Percentiles rank a stretch among this genome's conserved stretches.
These are phyloP conservation scores for Colletotrichum sp. DNA, from an alignment of 2,329 filamentous ascomycete species.

Conservation along the genomic window DNA sequence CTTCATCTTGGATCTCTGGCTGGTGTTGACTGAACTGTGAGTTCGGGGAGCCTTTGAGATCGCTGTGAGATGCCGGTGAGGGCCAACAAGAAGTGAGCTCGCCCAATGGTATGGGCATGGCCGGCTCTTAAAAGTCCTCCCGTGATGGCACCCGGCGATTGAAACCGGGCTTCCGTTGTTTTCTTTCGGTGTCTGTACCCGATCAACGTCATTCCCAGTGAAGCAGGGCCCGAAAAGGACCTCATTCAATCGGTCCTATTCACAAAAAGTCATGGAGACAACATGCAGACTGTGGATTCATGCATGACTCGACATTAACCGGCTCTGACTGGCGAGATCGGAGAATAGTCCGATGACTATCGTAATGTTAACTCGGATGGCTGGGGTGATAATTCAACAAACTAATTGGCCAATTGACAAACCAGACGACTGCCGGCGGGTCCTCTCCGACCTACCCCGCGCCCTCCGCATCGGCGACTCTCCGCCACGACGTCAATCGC, in stretches of 20 bases:
- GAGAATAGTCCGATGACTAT: background rate
- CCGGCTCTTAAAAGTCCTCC: background rate
- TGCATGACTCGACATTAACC: slow-evolving; percentile 9
- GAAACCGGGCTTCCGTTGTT: background rate
- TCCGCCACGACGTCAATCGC: background rate
- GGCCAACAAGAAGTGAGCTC: background rate
- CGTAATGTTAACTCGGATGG: background rate
- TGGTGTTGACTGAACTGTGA: background rate
- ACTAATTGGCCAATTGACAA: background rate
- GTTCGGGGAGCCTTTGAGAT: background rate
- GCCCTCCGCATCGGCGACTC: slow-evolving; percentile 9
- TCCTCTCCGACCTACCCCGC: background rate
- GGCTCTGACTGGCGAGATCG: background rate
- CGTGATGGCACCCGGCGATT: background rate
- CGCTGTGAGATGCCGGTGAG: background rate
- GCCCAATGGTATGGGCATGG: background rate
- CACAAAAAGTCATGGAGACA: background rate
- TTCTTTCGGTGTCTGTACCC: background rate
- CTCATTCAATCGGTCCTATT: slow-evolving; percentile 2
- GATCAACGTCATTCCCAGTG: background rate
- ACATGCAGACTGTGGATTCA: background rate
- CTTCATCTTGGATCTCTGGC: background rate
- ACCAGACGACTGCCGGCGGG: background rate
- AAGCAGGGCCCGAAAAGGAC: background rate
- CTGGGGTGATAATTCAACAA: background rate